Evolutionary conservation across 2,329 filamentous ascomycete species (phyloP), one percentile per base, ranked within the genome.

Genomic region (Onygena corvina): DNA sequence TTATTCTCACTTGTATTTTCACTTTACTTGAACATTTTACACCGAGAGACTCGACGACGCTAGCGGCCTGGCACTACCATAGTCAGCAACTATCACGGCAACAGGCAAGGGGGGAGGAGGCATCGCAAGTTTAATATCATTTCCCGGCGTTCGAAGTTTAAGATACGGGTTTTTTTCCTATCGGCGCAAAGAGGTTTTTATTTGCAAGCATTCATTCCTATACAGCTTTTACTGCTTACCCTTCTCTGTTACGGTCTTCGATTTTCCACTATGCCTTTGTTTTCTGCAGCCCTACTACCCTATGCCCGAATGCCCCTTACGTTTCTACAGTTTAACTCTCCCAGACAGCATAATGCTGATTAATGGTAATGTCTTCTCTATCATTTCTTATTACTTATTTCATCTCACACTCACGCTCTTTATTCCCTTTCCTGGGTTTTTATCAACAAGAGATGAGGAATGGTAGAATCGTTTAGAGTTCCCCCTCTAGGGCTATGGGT

Each of bases 291-390:
- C 30, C 30, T 30, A 20, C 20, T 31, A 21, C 30, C 27, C n/a
- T 9, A 18, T 21, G 20, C 30, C 27, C 16, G 8, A 46, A 16
- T 9, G 7, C 18, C 30, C 20, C 9, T 31, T 30, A 20, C 33
- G 25, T 31, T 46, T 11, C 18, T 46, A 31, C 30, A 23, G 11
- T 12, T 42, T 18, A 6, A 38, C 36, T 42, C 27, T 42, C n/a
- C 27, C 30, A 27, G 42, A 27, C 12, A 16, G 25, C 27, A 12
- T 33, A 46, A 33, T 31, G 42, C 42, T 31, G 14, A 30, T 46
- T 46, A 46, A 46, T 46, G 30, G 42, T 46, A 46, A 46, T 46
- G 42, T 46, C 30, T 46, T 33, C 7, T 46, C 20, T 46, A 30
- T 30, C 30, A 29, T 46, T 23, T 31, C 20, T 31, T 31, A 46